Percentiles rank a stretch among this genome's conserved stretches.
phyloP scores from a whole-genome alignment of 306 rosid species.

The Corylus americana region DNA sequence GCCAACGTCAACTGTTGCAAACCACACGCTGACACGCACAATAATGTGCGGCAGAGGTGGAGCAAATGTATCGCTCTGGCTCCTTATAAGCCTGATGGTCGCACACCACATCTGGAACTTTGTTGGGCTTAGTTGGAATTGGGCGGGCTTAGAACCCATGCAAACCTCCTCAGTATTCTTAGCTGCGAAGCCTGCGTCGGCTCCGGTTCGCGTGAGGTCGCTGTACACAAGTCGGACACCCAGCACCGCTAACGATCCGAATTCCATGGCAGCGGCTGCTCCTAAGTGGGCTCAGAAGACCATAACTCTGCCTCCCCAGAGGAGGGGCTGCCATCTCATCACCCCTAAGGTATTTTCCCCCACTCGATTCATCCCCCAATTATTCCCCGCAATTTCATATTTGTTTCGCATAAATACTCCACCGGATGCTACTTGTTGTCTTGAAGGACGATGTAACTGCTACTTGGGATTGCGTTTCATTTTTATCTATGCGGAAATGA shows the following conservation, averaged over 20 bases:
- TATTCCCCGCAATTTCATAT: background rate
- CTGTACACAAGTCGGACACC: conserved; percentile 13
- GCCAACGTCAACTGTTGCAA: too few relatives aligned
- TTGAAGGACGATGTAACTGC: background rate
- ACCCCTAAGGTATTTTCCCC: conserved; percentile 58
- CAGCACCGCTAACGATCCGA: conserved; percentile 26
- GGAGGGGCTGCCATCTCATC: conserved; percentile 89
- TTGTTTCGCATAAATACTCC: background rate
- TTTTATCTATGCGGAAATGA: too few relatives aligned
- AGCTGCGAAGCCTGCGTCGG: conserved; percentile 26
- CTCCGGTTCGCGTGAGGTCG: conserved; percentile 30
- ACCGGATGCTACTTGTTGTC: background rate
- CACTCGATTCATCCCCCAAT: background rate
- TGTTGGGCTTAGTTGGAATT: conserved; percentile 3
- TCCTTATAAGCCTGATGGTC: background rate
- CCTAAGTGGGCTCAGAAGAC: conserved; percentile 97
- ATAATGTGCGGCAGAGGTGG: background rate
- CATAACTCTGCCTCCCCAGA: conserved; percentile 61
- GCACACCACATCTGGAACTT: background rate
- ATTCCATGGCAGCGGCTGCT: conserved; percentile 48
- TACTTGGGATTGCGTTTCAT: background rate
- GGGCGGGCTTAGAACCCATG: conserved; percentile 20
- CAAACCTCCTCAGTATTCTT: conserved; percentile 30
- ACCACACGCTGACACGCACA: too few relatives aligned
- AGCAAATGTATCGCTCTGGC: background rate